These are phyloP conservation scores for Gymnopilus junonius DNA, from an alignment of 768 basidiomycete species.

Conservation along the genomic window DNA sequence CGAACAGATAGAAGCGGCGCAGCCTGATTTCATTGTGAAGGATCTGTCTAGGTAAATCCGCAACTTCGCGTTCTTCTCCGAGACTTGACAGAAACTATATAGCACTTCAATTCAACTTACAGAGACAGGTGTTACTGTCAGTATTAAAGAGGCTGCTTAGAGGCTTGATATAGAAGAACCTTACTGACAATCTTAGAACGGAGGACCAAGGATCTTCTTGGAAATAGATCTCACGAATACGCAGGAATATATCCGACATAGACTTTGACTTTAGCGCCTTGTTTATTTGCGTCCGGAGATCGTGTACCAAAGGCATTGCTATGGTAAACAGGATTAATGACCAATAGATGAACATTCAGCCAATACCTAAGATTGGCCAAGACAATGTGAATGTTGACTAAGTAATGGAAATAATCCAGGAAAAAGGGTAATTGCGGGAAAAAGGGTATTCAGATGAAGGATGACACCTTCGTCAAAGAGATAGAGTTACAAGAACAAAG, in stretches of 20 bases:
- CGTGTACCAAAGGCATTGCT: slow-evolving; percentile 22
- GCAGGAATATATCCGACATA: background rate
- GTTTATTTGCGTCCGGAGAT: slow-evolving; percentile 16
- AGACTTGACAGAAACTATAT: background rate
- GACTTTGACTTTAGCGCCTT: slow-evolving; percentile 10
- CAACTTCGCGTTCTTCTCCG: background rate
- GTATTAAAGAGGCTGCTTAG: slow-evolving; percentile 37
- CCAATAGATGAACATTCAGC: slow-evolving; percentile 24
- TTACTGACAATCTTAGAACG: background rate
- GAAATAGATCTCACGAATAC: background rate
- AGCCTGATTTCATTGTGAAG: slow-evolving; percentile 70
- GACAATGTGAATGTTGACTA: background rate
- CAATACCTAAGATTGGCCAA: slow-evolving; percentile 13
- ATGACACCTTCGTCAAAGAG: slow-evolving; percentile 15
- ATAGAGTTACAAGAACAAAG: slow-evolving; percentile 7
- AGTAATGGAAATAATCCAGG: background rate
- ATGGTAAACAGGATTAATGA: slow-evolving; percentile 30
- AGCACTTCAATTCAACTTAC: slow-evolving; percentile 38
- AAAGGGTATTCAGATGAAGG: slow-evolving; percentile 26
- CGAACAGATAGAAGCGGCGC: slow-evolving; percentile 65
- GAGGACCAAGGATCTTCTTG: background rate
- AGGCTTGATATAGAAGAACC: background rate
- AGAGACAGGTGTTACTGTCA: slow-evolving; percentile 51
- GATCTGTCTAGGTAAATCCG: slow-evolving; percentile 67
- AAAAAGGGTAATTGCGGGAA: slow-evolving; percentile 15